Base-by-base conservation (phyloP, 257 asterid species). In the Orobanche coerulescens region DNA sequence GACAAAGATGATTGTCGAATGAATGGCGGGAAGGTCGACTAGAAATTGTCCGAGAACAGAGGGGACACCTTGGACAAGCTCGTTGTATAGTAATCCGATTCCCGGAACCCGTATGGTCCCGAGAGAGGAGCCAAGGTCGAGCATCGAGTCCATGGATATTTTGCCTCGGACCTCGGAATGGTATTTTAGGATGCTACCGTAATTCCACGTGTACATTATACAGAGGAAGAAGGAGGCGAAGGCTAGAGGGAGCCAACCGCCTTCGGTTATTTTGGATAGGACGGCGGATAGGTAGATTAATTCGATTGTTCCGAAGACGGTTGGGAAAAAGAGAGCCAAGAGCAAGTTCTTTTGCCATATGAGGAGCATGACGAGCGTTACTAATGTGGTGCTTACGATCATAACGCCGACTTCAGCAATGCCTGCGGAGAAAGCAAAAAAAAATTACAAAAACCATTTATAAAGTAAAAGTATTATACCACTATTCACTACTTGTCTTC, bases 381-480 rank as follows among this genome's bases (percentile, higher is more conserved):
- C 96, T 66, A 93, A 71, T 10, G 81, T 56, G 0, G 99, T 89
- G 74, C 90, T 93, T 9, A 89, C 96, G 0, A 93, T 69, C 99
- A 93, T 93, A 25, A 93, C 99, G 7, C 95, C 96, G n/a, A 93
- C 95, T 69, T 89, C 97, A 48, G 99, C 99, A 52, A 89, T 87
- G 71, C 98, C 97, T 93, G 77, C 42, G 33, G n/a, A n/a, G n/a
- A n/a, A n/a, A n/a, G n/a, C n/a, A 52, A 34, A 43, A 28, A 22
- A 56, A 14, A 0, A 19, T 16, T 6, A 19, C 39, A 37, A 26
- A 51, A 49, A 43, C 46, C 40, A 15, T n/a, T n/a, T n/a, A n/a
- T n/a, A n/a, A n/a, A n/a, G n/a, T n/a, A n/a, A n/a, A n/a, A n/a
- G n/a, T n/a, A n/a, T n/a, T n/a, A n/a, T n/a, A n/a, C n/a, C n/a